Conservation (phyloP, 2,329 filamentous ascomycete species). For the Grosmannia huntii region DNA sequence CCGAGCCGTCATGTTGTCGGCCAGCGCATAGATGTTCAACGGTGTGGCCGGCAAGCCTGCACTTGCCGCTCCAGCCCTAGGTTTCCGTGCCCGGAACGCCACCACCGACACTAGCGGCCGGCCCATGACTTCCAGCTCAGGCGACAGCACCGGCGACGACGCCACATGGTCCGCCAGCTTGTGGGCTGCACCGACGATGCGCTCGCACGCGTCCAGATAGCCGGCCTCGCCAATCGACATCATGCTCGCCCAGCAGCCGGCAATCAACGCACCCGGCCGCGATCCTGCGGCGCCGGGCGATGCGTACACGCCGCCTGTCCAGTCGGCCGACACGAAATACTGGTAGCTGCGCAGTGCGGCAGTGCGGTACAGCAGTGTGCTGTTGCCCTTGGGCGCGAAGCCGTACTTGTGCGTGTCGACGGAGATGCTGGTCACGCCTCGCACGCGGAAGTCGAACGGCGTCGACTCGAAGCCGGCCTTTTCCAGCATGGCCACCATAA, state of each 20-base stretch:
- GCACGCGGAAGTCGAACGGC: slow-evolving; percentile 85
- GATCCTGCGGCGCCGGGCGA: slow-evolving; percentile 86
- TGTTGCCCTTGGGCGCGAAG: slow-evolving; percentile 96
- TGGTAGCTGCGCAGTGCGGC: slow-evolving; percentile 71
- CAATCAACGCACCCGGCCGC: slow-evolving; percentile 84
- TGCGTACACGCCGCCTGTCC: slow-evolving; percentile 92
- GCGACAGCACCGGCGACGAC: slow-evolving; percentile 51
- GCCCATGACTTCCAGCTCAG: slow-evolving; percentile 70
- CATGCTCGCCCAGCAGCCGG: slow-evolving; percentile 86
- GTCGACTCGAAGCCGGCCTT: slow-evolving; percentile 85
- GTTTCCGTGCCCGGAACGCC: slow-evolving; percentile 60
- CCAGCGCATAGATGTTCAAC: slow-evolving; percentile 90
- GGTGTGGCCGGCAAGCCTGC: slow-evolving; percentile 21
- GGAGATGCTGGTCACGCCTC: slow-evolving; percentile 87
- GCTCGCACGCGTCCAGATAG: slow-evolving; percentile 74
- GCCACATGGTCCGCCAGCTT: slow-evolving; percentile 66
- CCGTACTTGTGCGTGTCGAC: slow-evolving; percentile 99
- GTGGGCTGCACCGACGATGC: slow-evolving; percentile 79
- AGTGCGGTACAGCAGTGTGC: slow-evolving; percentile 79
- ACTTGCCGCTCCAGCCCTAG: not conserved
- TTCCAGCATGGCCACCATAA: slow-evolving; percentile 82
- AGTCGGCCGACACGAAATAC: slow-evolving; percentile 92
- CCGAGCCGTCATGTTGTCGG: slow-evolving; percentile 69
- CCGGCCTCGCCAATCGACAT: slow-evolving; percentile 80
- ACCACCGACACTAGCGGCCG: slow-evolving; percentile 82